phyloP scores from a whole-genome alignment of 257 asterid genomes.

The Verbena officinalis region DNA sequence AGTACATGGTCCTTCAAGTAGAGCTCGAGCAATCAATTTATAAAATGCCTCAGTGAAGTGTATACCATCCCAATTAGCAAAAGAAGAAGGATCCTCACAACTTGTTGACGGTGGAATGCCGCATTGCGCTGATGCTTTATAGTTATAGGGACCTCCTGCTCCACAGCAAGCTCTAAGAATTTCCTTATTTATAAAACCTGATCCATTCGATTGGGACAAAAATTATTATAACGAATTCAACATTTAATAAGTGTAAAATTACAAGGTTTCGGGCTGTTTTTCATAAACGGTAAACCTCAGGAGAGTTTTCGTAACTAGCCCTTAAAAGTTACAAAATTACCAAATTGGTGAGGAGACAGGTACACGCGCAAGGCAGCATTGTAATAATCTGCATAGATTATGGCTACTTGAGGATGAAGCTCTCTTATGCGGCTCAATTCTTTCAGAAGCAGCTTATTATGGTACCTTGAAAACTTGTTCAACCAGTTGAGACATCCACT shows the following conservation, averaged over 20 bases:
- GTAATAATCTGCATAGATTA: slow-evolving; percentile 57
- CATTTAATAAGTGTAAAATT: too few relatives aligned
- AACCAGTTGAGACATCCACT: slow-evolving; percentile 59
- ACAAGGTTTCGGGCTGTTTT: too few relatives aligned
- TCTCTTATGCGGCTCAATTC: slow-evolving; percentile 38
- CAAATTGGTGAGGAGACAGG: slow-evolving; percentile 35
- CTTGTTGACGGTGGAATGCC: slow-evolving; percentile 29
- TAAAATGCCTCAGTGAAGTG: slow-evolving; percentile 55
- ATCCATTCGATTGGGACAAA: neutral
- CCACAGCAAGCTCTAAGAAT: neutral
- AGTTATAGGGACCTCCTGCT: neutral
- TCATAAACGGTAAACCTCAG: too few relatives aligned
- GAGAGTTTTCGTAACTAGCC: too few relatives aligned
- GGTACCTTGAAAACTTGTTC: slow-evolving; percentile 41
- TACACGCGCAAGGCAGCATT: slow-evolving; percentile 44
- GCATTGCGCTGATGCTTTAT: slow-evolving; percentile 19
- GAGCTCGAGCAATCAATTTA: slow-evolving; percentile 31
- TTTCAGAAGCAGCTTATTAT: slow-evolving; percentile 43
- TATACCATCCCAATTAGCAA: slow-evolving; percentile 51
- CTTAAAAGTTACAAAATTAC: neutral
- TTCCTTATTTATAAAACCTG: neutral
- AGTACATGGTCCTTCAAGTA: slow-evolving; percentile 44
- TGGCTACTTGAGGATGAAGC: slow-evolving; percentile 41
- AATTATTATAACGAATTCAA: too few relatives aligned
- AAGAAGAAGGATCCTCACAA: slow-evolving; percentile 43